phyloP scores from a whole-genome alignment of 495 filamentous ascomycete genomes.

The Durotheca rogersii region DNA sequence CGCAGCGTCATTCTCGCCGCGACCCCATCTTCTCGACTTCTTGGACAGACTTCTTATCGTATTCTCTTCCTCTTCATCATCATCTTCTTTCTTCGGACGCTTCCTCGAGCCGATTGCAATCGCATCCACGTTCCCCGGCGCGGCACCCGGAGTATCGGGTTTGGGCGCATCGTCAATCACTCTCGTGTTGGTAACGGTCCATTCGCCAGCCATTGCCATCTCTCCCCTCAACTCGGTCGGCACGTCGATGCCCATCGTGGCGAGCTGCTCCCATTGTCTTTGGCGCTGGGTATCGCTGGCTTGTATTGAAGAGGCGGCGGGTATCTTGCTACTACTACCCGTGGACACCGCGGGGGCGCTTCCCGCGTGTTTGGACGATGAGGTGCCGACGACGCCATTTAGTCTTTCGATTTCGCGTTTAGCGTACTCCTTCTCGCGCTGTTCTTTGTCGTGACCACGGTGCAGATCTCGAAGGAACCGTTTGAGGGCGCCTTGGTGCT shows the following conservation, averaged over 20 bases:
- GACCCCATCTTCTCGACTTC: conserved; percentile 71
- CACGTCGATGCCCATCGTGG: conserved; percentile 80
- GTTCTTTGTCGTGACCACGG: conserved; percentile 71
- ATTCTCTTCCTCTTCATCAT: conserved; percentile 63
- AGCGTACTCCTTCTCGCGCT: conserved; percentile 75
- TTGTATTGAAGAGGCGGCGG: conserved; percentile 26
- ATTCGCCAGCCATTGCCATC: conserved; percentile 88
- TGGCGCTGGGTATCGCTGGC: conserved; percentile 70
- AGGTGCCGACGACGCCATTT: conserved; percentile 67
- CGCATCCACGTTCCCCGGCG: conserved; percentile 44
- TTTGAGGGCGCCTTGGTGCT: conserved; percentile 87
- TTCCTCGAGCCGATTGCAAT: conserved; percentile 63
- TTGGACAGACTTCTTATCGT: conserved; percentile 57
- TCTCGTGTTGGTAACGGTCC: conserved; percentile 69
- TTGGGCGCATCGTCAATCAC: conserved; percentile 32
- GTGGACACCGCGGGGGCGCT: conserved; percentile 19
- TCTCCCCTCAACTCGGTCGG: conserved; percentile 76
- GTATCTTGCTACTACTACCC: background rate
- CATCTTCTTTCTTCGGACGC: conserved; percentile 60
- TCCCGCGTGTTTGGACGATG: conserved; percentile 22
- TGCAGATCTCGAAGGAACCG: conserved; percentile 88
- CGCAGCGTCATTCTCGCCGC: conserved; percentile 65
- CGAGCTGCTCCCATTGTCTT: conserved; percentile 80
- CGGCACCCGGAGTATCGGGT: conserved; percentile 25
- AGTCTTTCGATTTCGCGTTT: conserved; percentile 84